These are phyloP conservation scores for Baudoinia panamericana DNA, from an alignment of 495 filamentous ascomycete genomes.

Conservation along the genomic window DNA sequence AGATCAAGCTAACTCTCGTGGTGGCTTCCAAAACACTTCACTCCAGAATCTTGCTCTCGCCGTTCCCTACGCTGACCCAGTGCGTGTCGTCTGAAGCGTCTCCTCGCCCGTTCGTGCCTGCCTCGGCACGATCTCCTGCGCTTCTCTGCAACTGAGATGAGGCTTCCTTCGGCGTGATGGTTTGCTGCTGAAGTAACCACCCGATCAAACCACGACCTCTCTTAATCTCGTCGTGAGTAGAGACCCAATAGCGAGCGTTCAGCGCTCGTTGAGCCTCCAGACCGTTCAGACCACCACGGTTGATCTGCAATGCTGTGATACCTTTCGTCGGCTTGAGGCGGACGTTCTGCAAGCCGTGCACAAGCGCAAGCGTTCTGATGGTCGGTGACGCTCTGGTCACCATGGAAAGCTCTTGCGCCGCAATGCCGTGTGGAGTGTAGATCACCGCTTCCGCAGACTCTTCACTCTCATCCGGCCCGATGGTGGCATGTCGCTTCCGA, in stretches of 20 bases:
- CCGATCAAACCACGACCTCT: constrained; percentile 37
- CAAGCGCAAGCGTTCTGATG: constrained; percentile 36
- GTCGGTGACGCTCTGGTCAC: constrained; percentile 29
- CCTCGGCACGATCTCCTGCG: too few relatives aligned
- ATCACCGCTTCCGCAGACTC: constrained; percentile 36
- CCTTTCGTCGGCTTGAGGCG: constrained; percentile 29
- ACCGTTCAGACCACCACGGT: constrained; percentile 43
- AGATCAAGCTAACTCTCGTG: too few relatives aligned
- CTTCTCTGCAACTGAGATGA: too few relatives aligned
- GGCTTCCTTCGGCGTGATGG: constrained; percentile 34
- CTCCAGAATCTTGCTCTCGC: constrained; percentile 33
- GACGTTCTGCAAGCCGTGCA: constrained; percentile 45
- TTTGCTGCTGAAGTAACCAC: constrained; percentile 35
- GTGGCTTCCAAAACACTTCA: too few relatives aligned
- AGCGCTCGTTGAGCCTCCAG: constrained; percentile 35
- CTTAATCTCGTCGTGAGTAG: constrained; percentile 47
- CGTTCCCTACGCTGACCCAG: constrained; percentile 33
- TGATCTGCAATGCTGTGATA: constrained; percentile 33
- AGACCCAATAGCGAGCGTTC: constrained; percentile 42
- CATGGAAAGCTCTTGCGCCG: constrained; percentile 25
- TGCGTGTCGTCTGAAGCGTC: constrained; percentile 22
- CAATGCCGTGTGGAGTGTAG: constrained; percentile 46
- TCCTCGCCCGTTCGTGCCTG: too few relatives aligned
- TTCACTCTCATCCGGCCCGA: constrained; percentile 7
- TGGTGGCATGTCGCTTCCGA: not conserved